A percentile compares a stretch with the other conserved stretches of the same genome.
phyloP scores from a whole-genome alignment of 768 basidiomycete species.

The Kwoniella pini region DNA sequence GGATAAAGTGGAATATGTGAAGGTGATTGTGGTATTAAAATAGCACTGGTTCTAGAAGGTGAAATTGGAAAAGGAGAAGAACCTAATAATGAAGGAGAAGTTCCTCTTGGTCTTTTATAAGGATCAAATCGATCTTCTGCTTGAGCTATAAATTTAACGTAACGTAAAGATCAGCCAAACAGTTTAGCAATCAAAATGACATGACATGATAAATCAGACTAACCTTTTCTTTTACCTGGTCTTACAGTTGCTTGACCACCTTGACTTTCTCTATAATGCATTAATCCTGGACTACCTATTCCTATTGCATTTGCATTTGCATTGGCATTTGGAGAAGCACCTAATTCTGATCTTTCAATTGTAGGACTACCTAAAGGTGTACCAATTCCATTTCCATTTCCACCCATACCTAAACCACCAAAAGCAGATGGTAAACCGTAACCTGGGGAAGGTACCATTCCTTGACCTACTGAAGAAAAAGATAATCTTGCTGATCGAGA shows the following conservation, averaged over 20 bases:
- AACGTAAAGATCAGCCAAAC: neutral
- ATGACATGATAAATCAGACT: neutral
- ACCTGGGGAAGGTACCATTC: conserved; percentile 42
- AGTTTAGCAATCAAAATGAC: neutral
- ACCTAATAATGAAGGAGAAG: conserved; percentile 32
- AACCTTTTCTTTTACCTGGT: conserved; percentile 50
- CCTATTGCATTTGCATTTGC: conserved; percentile 5
- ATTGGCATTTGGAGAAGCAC: conserved; percentile 32
- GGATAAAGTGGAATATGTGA: conserved; percentile 25
- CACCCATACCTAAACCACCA: conserved; percentile 41
- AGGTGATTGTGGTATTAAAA: conserved; percentile 44
- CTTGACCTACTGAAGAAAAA: conserved; percentile 26
- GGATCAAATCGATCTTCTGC: conserved; percentile 49
- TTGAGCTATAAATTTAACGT: conserved; percentile 28
- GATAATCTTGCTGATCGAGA: conserved; percentile 25
- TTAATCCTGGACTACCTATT: conserved; percentile 40
- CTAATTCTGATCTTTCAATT: conserved; percentile 41
- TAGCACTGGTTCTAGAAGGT: conserved; percentile 33
- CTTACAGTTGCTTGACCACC: conserved; percentile 39
- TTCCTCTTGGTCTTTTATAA: conserved; percentile 45
- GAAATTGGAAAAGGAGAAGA: conserved; percentile 22
- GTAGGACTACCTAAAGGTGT: conserved; percentile 47
- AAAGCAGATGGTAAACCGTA: conserved; percentile 42
- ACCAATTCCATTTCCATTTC: conserved; percentile 19
- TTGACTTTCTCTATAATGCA: conserved; percentile 43